Base-by-base conservation (phyloP, 202 grass and related monocot genomes). In the Setaria viridis region DNA sequence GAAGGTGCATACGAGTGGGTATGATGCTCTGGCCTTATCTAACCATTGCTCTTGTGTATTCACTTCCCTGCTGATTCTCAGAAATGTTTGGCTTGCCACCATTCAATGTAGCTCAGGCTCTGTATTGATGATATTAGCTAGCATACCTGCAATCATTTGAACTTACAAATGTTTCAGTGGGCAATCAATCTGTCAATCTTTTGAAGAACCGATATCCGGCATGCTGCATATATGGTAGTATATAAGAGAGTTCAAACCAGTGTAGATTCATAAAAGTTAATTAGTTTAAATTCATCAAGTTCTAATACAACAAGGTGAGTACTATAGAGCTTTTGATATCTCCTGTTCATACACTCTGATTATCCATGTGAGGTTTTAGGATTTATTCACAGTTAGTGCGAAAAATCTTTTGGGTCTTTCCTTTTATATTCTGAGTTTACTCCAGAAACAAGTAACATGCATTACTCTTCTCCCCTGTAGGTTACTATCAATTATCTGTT, bases 1-100 rank as follows among this genome's bases (percentile, higher is more conserved):
- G 96, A 99, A 84, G 96, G 96, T 9, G 93, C 96, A 85, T 99
- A 90, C 80, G 91, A 99, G 67, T 99, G 96, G 96, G 96, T 99
- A 99, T 17, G 77, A 72, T 78, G 48, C 45, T 85, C 45, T 85
- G n/a, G 0, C 15, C 42, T 77, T 39, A 66, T 60, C 66, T 55
- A 67, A 48, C 0, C 41, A 20, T 71, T 77, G 15, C 20, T 80
- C 16, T 39, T 66, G 17, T 13, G 20, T 5, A 43, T 72, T 80
- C 25, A 21, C 16, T 62, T 6, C 34, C 46, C 5, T 15, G 3
- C 20, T 84, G 42, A 71, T 62, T 84, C 32, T 63, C 50, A 70
- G 1, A 80, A 78, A 72, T 59, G 16, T 9, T 49, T 72, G 42
- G 2, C 25, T 25, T 25, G 25, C 25, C 32, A 35, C 17, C 11